Base-by-base conservation (phyloP, 345 rosid species). In the Linum trigynum region DNA sequence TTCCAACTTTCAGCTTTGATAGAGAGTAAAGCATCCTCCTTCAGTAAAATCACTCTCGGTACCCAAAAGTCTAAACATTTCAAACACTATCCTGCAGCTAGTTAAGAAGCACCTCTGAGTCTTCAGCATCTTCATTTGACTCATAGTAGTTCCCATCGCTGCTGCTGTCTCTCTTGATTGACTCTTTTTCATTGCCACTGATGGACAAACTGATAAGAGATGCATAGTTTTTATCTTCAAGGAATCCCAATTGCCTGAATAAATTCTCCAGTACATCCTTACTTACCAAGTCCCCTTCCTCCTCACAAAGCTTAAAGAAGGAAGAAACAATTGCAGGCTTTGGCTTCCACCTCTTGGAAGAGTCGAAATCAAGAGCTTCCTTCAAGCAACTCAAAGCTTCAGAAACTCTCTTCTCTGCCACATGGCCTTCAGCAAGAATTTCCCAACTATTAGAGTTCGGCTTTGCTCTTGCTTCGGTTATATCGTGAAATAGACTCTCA, bases 381-480 rank as follows among this genome's bases (percentile, higher is more conserved):
- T 76, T 81, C 60, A 78, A 77, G 83, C 87, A 82, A 64, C 84
- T 73, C 73, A 86, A 69, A 64, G 92, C 85, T 66, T 86, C 85
- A 5, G 77, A 6, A 56, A 81, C 72, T 63, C 81, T 84, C 73
- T 61, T 76, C 74, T 81, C 85, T 39, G 61, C 68, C 4, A 81
- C 75, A 67, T 80, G 89, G 39, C 96, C 90, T 69, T 90, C 89
- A 7, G 90, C 92, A 7, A 94, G 92, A 72, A 77, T 80, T 79
- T 94, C 99, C 99, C 97, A 90, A 41, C 96, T 78, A 56, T 68
- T 80, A 48, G 96, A 66, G 65, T 80, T 88, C 0, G 97, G 96
- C 75, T 74, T 88, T 70, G 95, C 97, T 72, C 97, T 95, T 68
- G 39, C 72, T 70, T 88, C 89, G 56, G 73, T 56, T 81, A 94